These are phyloP conservation scores for Plectosphaerella plurivora DNA, from an alignment of 2,329 filamentous ascomycete genomes.

Conservation along the genomic window DNA sequence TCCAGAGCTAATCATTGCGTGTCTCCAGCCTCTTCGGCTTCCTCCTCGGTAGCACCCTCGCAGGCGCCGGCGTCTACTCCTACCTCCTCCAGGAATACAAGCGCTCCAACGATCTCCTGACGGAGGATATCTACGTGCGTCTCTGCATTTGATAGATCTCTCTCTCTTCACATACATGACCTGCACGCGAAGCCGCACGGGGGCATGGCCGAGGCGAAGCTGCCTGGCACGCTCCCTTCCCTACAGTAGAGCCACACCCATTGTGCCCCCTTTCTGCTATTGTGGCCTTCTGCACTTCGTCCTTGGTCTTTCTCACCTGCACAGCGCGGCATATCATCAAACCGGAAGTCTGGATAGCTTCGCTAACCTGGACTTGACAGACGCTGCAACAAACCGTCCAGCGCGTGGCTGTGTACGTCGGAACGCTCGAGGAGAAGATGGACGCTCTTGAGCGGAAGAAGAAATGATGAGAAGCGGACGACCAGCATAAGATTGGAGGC, in stretches of 20 bases:
- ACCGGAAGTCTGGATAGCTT: constrained; percentile 1
- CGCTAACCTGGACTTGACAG: background rate
- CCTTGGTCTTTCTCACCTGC: background rate
- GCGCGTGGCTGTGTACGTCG: constrained; percentile 79
- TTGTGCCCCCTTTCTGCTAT: constrained; percentile 1
- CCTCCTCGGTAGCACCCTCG: constrained; percentile 75
- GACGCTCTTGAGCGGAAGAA: constrained; percentile 61
- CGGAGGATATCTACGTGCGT: constrained; percentile 93
- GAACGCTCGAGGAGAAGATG: constrained; percentile 75
- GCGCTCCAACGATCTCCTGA: constrained; percentile 86
- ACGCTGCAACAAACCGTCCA: constrained; percentile 78
- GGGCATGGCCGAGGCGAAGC: too few species aligned
- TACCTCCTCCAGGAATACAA: constrained; percentile 94
- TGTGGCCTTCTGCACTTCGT: background rate
- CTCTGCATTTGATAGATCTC: constrained; percentile 29
- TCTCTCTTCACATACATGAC: constrained; percentile 1
- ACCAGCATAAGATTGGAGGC: too few species aligned
- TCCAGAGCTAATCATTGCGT: background rate
- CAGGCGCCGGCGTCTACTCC: constrained; percentile 80
- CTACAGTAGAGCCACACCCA: background rate
- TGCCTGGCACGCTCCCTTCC: background rate
- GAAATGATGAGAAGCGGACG: constrained; percentile 37
- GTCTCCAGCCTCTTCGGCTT: constrained; percentile 77
- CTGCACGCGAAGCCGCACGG: background rate
- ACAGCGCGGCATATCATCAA: too few species aligned